phyloP scores from a whole-genome alignment of 306 rosid genomes.

The Ammopiptanthus mongolicus region DNA sequence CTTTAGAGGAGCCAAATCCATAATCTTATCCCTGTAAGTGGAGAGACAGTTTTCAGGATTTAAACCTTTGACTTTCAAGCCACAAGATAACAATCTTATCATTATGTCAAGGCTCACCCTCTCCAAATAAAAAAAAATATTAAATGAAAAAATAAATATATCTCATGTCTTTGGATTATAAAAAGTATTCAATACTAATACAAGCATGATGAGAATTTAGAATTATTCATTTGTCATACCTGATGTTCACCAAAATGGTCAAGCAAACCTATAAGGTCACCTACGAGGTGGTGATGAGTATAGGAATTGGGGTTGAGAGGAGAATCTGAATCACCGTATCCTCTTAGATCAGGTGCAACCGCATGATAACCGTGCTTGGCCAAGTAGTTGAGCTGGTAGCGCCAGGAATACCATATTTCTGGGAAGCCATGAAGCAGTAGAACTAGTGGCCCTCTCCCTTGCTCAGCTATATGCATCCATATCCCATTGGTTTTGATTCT shows the following conservation, averaged over 20 bases:
- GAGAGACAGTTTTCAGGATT: too few relatives aligned
- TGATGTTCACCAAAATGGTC: conserved; percentile 60
- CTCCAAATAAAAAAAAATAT: too few relatives aligned
- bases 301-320: conserved; percentile 49
- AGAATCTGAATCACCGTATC: conserved; percentile 61
- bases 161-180: too few relatives aligned
- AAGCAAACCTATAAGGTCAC: conserved; percentile 54
- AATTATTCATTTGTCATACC: conserved; percentile 20
- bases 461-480: conserved; percentile 56
- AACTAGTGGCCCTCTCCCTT: conserved; percentile 70
- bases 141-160: too few relatives aligned
- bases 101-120: too few relatives aligned
- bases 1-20: too few relatives aligned
- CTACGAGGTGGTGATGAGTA: conserved; percentile 39
- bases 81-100: too few relatives aligned
- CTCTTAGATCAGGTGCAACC: conserved; percentile 76
- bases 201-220: too few relatives aligned
- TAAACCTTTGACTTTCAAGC: too few relatives aligned
- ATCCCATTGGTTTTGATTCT: conserved; percentile 61
- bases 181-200: too few relatives aligned
- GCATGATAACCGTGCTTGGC: conserved; percentile 55
- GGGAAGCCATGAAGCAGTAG: conserved; percentile 71
- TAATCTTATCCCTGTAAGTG: too few relatives aligned
- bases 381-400: conserved; percentile 48
- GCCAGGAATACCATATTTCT: conserved; percentile 57